These are phyloP conservation scores for Rutstroemia sp. DNA, from an alignment of 2,329 filamentous ascomycete genomes.

Conservation along the genomic window DNA sequence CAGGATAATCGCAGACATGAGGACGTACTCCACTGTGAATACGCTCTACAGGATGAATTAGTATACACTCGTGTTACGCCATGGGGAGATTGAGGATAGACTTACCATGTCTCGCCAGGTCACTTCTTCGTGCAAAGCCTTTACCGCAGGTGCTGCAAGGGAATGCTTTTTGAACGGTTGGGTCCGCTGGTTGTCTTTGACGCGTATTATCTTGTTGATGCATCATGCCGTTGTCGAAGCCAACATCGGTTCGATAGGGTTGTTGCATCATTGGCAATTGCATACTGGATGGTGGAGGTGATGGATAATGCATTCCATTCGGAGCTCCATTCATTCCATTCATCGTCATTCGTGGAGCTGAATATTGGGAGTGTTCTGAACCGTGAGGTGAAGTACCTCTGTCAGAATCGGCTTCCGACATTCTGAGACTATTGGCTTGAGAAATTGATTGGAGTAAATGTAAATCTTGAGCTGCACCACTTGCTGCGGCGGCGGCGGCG, in stretches of 20 bases:
- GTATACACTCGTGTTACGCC: not conserved
- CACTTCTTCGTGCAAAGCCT: constrained; percentile 86
- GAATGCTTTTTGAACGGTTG: constrained; percentile 56
- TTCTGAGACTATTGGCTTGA: constrained; percentile 26
- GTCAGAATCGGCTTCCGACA: constrained; percentile 30
- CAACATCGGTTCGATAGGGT: constrained; percentile 23
- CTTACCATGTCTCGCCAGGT: constrained; percentile 90
- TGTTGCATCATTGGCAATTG: constrained; percentile 30
- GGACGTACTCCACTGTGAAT: constrained; percentile 90
- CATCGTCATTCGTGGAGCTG: constrained; percentile 24
- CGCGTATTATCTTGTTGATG: constrained; percentile 20
- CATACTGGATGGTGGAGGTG: constrained; percentile 28
- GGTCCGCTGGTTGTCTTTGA: constrained; percentile 15
- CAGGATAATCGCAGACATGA: constrained; percentile 83
- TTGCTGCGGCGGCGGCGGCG: constrained; percentile 24
- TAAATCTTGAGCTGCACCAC: constrained; percentile 26
- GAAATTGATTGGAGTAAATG: constrained; percentile 30
- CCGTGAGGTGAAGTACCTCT: constrained; percentile 30
- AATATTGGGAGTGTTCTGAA: constrained; percentile 31
- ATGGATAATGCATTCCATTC: constrained; percentile 29
- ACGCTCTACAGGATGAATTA: constrained; percentile 54
- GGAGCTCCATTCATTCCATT: constrained; percentile 26
- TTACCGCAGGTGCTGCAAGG: constrained; percentile 86
- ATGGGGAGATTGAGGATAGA: constrained; percentile 9
- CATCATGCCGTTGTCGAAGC: constrained; percentile 26